Conservation (phyloP, 257 asterid genomes). For the Voacanga thouarsii region DNA sequence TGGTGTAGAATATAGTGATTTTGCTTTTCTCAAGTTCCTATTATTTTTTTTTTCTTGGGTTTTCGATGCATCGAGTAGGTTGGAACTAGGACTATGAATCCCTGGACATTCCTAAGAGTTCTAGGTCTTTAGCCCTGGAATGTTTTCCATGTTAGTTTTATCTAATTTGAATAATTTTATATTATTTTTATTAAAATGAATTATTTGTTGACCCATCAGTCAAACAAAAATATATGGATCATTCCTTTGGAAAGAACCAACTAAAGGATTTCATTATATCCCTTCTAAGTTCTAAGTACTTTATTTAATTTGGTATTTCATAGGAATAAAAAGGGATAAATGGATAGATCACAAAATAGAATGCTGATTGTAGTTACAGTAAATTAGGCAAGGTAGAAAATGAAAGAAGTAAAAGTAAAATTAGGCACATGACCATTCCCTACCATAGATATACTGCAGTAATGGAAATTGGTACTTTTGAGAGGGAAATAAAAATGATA, state of each 20-base stretch:
- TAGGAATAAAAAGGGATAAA: no score
- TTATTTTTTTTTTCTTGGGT: slow-evolving; percentile 24
- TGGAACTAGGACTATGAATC: slow-evolving; percentile 99
- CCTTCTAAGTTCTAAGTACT: no score
- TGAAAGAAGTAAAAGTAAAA: background rate
- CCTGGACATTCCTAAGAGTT: slow-evolving; percentile 86
- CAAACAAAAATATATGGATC: no score
- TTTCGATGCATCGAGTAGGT: slow-evolving; percentile 57
- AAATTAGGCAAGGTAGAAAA: background rate
- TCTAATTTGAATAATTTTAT: no score
- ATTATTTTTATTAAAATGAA: no score
- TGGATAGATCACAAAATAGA: no score
- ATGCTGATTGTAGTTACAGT: background rate
- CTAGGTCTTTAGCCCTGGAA: slow-evolving; percentile 99
- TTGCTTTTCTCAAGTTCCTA: background rate
- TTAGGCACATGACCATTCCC: background rate
- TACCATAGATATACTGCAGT: background rate
- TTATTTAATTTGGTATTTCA: no score
- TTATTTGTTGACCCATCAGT: no score
- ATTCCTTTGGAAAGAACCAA: no score
- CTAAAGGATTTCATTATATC: no score
- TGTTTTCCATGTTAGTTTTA: background rate
- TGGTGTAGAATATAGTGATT: no score
- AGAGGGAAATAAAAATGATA: background rate
- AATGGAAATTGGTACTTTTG: background rate